Conservation (phyloP, 2,329 filamentous ascomycete species). For the Cercospora beticola region DNA sequence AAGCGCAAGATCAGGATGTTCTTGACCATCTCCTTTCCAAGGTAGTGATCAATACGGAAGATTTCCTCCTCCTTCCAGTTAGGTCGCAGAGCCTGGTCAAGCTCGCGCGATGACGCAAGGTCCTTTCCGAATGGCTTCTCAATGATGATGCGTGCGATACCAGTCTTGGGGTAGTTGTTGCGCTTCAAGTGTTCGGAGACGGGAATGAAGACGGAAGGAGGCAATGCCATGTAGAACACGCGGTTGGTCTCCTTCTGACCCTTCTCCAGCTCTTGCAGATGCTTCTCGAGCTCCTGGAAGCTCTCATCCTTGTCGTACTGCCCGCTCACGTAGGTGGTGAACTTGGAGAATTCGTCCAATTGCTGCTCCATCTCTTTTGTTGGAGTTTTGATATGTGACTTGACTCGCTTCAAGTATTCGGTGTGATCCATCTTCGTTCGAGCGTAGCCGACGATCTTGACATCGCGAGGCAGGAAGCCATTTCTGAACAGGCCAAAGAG, state of each 20-base stretch:
- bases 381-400: constrained; percentile 97
- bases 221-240: constrained; percentile 98
- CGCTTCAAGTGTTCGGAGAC: constrained; percentile 96
- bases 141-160: constrained; percentile 92
- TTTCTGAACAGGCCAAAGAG: constrained; percentile 98
- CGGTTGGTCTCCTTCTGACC: constrained; percentile 81
- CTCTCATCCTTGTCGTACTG: constrained; percentile 98
- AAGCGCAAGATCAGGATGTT: constrained; percentile 98
- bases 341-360: constrained; percentile 79
- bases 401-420: constrained; percentile 90
- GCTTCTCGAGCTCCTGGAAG: constrained; percentile 80
- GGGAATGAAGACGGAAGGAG: constrained; percentile 95
- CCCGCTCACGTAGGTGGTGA: constrained; percentile 93
- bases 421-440: constrained; percentile 99
- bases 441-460: constrained; percentile 97
- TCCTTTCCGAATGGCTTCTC: constrained; percentile 99
- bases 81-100: constrained; percentile 90
- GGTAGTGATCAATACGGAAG: constrained; percentile 98
- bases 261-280: constrained; percentile 81
- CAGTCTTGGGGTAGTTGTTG: constrained; percentile 90
- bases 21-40: constrained; percentile 99
- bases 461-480: constrained; percentile 95
- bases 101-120: constrained; percentile 85
- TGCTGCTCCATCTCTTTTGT: constrained; percentile 97
- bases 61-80: constrained; percentile 99